Conservation (phyloP, 202 grass and related monocot species). For the Miscanthus sacchariflorus region DNA sequence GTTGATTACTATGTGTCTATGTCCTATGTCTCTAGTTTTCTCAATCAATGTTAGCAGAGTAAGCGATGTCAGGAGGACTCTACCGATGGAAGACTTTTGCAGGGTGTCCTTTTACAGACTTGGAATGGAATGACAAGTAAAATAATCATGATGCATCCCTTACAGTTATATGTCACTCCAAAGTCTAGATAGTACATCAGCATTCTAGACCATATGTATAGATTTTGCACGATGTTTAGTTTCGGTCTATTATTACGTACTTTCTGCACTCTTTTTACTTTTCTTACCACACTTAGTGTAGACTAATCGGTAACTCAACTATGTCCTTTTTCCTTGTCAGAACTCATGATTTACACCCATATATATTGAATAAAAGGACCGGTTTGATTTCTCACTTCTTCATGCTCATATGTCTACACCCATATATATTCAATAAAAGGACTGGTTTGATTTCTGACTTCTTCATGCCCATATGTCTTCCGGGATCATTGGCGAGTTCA, state of each 20-base stretch:
- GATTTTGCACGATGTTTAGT: not conserved
- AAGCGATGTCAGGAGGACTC: not conserved
- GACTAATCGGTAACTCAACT: no score
- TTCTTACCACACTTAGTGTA: not conserved
- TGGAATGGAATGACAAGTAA: not conserved
- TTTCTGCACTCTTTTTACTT: not conserved
- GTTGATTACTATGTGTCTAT: not conserved
- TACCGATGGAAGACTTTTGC: not conserved
- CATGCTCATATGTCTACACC: not conserved
- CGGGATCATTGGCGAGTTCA: not conserved
- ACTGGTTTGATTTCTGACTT: not conserved
- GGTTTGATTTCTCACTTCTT: no score
- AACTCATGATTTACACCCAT: not conserved
- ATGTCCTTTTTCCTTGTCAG: not conserved
- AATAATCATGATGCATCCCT: not conserved
- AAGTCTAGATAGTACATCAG: not conserved
- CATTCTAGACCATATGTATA: not conserved
- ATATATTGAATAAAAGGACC: no score
- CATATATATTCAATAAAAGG: not conserved
- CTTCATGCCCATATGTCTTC: not conserved
- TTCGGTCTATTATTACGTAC: not conserved
- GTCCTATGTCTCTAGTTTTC: not conserved
- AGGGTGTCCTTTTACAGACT: not conserved
- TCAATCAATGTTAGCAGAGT: not conserved
- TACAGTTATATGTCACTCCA: not conserved